Conservation (phyloP, 1,284 basidiomycete genomes). For the Ustilago esculenta region DNA sequence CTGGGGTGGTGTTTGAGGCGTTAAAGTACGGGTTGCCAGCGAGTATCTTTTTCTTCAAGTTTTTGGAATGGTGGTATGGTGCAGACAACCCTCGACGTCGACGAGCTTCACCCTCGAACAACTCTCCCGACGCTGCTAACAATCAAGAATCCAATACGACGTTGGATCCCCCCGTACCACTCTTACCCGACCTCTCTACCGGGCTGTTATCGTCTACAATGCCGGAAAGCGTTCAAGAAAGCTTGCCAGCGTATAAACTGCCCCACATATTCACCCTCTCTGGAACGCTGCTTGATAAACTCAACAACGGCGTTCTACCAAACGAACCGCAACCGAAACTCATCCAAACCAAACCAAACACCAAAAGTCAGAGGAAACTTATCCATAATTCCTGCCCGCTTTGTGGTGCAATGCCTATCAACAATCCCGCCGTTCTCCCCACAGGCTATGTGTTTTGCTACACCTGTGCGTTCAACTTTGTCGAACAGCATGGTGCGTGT, state of each 20-base stretch:
- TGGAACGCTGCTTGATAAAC: conserved; percentile 20
- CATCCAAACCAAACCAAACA: conserved; percentile 39
- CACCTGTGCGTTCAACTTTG: conserved; percentile 85
- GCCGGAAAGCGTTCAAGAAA: background rate
- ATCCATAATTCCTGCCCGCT: conserved; percentile 84
- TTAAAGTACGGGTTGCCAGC: conserved; percentile 85
- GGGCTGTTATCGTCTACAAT: background rate
- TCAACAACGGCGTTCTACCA: background rate
- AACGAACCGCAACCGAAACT: background rate
- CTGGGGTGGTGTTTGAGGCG: conserved; percentile 57
- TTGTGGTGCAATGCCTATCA: conserved; percentile 76
- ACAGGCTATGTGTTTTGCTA: conserved; percentile 97
- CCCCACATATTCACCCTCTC: conserved; percentile 31
- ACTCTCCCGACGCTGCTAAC: conserved; percentile 68
- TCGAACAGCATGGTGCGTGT: conserved; percentile 81
- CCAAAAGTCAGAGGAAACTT: conserved; percentile 18
- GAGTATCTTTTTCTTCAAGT: conserved; percentile 95
- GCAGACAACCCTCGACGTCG: conserved; percentile 78
- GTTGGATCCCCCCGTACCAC: conserved; percentile 18
- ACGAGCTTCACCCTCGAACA: conserved; percentile 9
- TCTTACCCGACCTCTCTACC: conserved; percentile 12
- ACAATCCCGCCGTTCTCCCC: conserved; percentile 88
- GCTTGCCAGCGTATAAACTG: conserved; percentile 12
- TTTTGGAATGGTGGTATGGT: conserved; percentile 99
- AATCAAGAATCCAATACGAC: conserved; percentile 7